Evolutionary conservation across 345 rosid species (phyloP).

Genomic region (Mercurialis annua): DNA sequence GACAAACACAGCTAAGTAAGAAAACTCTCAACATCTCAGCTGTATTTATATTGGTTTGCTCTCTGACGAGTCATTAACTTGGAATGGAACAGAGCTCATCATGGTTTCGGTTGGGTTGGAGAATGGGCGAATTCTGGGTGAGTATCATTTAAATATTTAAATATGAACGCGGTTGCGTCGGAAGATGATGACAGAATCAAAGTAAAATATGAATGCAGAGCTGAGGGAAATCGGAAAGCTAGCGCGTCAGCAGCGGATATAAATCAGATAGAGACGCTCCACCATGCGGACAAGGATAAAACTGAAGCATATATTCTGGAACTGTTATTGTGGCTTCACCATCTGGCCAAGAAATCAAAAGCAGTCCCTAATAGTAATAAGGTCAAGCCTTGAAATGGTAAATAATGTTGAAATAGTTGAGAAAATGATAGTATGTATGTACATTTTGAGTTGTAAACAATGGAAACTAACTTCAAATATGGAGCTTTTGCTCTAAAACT

Average conservation of each 20-base stretch:
- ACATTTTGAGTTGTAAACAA: too few species aligned
- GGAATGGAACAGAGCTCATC: slow-evolving; percentile 25
- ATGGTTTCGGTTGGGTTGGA: slow-evolving; percentile 39
- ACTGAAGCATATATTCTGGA: slow-evolving; percentile 80
- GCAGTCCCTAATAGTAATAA: slow-evolving; percentile 4
- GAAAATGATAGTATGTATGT: too few species aligned
- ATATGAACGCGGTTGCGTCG: too few species aligned
- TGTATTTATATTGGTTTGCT: neutral
- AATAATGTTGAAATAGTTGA: too few species aligned
- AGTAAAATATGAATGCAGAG: slow-evolving; percentile 35
- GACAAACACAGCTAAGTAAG: slow-evolving; percentile 77
- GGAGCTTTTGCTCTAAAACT: too few species aligned
- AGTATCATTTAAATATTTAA: neutral
- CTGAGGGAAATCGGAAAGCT: slow-evolving; percentile 52
- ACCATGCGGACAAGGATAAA: slow-evolving; percentile 79
- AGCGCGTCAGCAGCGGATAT: slow-evolving; percentile 42
- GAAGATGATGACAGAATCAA: neutral
- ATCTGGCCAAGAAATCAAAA: slow-evolving; percentile 54
- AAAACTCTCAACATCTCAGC: neutral
- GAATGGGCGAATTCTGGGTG: slow-evolving; percentile 35
- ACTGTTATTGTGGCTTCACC: slow-evolving; percentile 76
- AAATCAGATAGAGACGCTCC: slow-evolving; percentile 72
- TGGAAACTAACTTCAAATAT: too few species aligned
- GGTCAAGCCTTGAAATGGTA: too few species aligned
- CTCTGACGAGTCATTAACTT: neutral